Evolutionary conservation across 2,329 filamentous ascomycete genomes (phyloP).

Genomic region (Lasiodiplodia sp.): DNA sequence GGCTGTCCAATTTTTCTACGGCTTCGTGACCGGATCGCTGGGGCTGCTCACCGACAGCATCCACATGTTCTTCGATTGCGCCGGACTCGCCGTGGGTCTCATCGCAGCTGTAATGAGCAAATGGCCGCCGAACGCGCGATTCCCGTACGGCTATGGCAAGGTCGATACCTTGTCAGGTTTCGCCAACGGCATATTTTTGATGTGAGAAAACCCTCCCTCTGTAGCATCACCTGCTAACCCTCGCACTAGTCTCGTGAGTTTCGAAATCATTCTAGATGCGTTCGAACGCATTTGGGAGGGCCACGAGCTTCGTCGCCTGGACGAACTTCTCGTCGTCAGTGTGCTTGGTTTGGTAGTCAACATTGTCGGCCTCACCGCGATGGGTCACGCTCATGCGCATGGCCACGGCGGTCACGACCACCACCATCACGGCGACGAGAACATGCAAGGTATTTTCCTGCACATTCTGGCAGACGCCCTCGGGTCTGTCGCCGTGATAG

Average conservation of each 20-base stretch:
- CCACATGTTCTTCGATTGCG: constrained; percentile 99
- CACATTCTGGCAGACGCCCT: constrained; percentile 95
- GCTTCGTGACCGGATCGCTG: constrained; percentile 89
- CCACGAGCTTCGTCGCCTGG: constrained; percentile 80
- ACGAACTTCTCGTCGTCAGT: constrained; percentile 89
- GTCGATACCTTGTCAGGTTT: constrained; percentile 96
- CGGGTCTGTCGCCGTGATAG: constrained; percentile 91
- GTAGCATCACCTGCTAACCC: constrained; percentile 30
- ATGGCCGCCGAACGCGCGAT: constrained; percentile 87
- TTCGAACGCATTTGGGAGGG: constrained; percentile 86
- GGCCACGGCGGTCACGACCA: constrained; percentile 57
- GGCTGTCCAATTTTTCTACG: constrained; percentile 92
- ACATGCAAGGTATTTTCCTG: constrained; percentile 97
- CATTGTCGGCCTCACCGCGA: constrained; percentile 87
- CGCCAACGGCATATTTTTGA: constrained; percentile 92
- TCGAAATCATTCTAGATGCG: constrained; percentile 96
- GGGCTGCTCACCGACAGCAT: constrained; percentile 97
- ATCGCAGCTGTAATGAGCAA: constrained; percentile 95
- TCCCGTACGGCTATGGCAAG: constrained; percentile 96
- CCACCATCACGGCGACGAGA: constrained; percentile 80
- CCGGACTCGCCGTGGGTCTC: constrained; percentile 87
- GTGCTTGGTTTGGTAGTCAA: constrained; percentile 87
- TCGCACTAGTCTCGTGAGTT: constrained; percentile 77
- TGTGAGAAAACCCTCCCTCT: constrained; percentile 60
- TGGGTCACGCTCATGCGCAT: constrained; percentile 67